A percentile compares a stretch with the other conserved stretches of the same genome.
Evolutionary conservation across 208 protist genomes (phyloP).

Genomic region (Plasmodiophora brassicae): DNA sequence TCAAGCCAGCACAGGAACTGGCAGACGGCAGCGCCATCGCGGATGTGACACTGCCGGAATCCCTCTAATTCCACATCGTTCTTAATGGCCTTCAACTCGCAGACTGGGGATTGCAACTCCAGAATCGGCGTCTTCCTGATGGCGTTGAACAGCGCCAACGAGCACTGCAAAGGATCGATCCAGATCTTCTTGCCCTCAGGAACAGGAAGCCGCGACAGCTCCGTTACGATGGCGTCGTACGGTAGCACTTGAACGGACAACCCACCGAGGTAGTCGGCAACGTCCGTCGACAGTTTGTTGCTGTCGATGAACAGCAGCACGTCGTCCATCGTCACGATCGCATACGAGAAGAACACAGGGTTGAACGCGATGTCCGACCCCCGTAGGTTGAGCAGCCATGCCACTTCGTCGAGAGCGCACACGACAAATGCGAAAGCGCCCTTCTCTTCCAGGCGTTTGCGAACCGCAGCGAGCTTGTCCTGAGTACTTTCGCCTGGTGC

Average conservation of each 20-base stretch:
- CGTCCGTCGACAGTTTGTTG: background rate
- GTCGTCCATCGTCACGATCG: conserved; percentile 19
- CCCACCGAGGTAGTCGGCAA: background rate
- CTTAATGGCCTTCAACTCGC: conserved; percentile 28
- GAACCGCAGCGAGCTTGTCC: conserved; percentile 15
- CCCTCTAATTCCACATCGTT: conserved; percentile 33
- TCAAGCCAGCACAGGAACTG: conserved; percentile 46
- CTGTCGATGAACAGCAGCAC: conserved; percentile 16
- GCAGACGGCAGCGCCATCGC: conserved; percentile 40
- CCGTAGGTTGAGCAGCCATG: conserved; percentile 57
- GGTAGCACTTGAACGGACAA: conserved; percentile 9
- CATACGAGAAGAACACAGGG: conserved; percentile 39
- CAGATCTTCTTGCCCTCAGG: background rate
- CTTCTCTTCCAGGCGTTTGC: background rate
- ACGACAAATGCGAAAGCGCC: conserved; percentile 31
- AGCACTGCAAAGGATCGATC: background rate
- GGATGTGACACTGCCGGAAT: conserved; percentile 39
- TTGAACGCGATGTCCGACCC: conserved; percentile 51
- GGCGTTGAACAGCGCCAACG: background rate
- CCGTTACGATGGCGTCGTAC: background rate
- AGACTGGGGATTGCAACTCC: background rate
- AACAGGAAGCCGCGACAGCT: background rate
- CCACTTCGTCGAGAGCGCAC: conserved; percentile 49
- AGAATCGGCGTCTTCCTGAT: background rate
- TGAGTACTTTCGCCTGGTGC: background rate